These are phyloP conservation scores for Rhinocladiella similis DNA, from an alignment of 2,329 filamentous ascomycete species.

Conservation along the genomic window DNA sequence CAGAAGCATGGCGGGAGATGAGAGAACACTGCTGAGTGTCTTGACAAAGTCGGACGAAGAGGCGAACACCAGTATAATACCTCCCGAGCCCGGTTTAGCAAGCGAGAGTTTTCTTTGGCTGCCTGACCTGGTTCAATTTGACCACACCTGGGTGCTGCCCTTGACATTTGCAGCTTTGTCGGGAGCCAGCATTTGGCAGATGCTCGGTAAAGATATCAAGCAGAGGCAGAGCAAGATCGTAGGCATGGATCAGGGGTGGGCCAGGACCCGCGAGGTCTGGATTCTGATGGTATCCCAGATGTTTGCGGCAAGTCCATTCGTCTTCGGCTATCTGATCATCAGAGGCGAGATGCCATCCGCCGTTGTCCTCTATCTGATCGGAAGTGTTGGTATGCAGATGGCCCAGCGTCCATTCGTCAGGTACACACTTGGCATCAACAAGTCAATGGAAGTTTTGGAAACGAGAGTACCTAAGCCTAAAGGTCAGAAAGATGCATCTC, in stretches of 20 bases:
- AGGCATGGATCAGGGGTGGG: background rate
- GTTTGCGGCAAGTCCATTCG: conserved; percentile 2
- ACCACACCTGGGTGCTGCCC: conserved; percentile 20
- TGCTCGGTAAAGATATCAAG: conserved; percentile 6
- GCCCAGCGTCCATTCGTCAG: conserved; percentile 16
- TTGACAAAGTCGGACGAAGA: conserved; percentile 12
- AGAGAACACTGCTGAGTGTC: conserved; percentile 12
- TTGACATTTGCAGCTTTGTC: conserved; percentile 15
- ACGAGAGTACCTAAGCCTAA: conserved; percentile 12
- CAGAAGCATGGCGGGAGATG: conserved; percentile 20
- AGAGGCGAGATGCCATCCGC: conserved; percentile 15
- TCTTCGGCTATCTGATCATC: conserved; percentile 18
- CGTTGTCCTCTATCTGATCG: conserved; percentile 21
- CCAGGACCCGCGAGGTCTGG: background rate
- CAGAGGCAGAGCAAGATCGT: background rate
- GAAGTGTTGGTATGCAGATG: conserved; percentile 15
- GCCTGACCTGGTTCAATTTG: conserved; percentile 46
- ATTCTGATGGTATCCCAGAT: conserved; percentile 9
- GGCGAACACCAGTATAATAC: conserved; percentile 29
- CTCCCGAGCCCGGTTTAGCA: conserved; percentile 51
- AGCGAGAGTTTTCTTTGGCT: conserved; percentile 64
- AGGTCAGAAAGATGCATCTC: background rate
- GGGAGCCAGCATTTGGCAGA: conserved; percentile 12
- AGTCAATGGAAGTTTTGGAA: conserved; percentile 7
- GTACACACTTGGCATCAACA: conserved; percentile 8